These are phyloP conservation scores for Clitopilus hobsonii DNA, from an alignment of 768 basidiomycete genomes.

Conservation along the genomic window DNA sequence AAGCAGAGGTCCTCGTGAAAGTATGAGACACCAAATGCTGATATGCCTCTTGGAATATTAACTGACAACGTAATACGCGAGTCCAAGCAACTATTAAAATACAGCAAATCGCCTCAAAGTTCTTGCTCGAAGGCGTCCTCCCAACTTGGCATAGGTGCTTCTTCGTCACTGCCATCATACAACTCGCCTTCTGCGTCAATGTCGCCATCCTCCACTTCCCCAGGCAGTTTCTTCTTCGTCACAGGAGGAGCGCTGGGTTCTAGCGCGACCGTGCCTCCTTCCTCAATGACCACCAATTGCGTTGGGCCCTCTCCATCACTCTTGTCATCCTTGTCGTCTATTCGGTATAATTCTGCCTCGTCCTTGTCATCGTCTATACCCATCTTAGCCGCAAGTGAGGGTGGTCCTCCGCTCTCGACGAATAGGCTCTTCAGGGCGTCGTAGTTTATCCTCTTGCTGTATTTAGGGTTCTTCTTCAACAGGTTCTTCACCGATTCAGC, in stretches of 20 bases:
- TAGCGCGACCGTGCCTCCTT: conserved; percentile 29
- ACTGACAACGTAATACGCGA: neutral
- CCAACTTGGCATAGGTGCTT: conserved; percentile 50
- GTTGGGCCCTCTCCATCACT: conserved; percentile 27
- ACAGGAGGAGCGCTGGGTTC: conserved; percentile 14
- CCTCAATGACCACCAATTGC: conserved; percentile 41
- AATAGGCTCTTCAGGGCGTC: conserved; percentile 83
- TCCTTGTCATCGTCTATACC: conserved; percentile 38
- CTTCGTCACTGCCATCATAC: conserved; percentile 39
- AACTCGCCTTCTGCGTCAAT: conserved; percentile 35
- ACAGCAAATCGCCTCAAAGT: conserved; percentile 27
- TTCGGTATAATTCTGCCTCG: conserved; percentile 36
- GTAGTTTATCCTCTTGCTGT: conserved; percentile 93
- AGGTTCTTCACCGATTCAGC: conserved; percentile 76
- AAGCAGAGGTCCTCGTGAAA: too few relatives aligned
- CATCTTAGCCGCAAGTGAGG: conserved; percentile 23
- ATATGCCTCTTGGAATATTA: too few relatives aligned
- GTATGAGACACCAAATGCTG: too few relatives aligned
- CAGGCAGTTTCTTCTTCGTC: conserved; percentile 17
- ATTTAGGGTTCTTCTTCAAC: conserved; percentile 80
- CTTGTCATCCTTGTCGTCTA: conserved; percentile 38
- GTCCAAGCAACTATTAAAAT: neutral
- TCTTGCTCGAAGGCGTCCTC: conserved; percentile 71
- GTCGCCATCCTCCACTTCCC: conserved; percentile 17
- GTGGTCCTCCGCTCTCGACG: conserved; percentile 35